Base-by-base conservation (phyloP, 805 yeast species). In the Kodamaea jinghongensis region DNA sequence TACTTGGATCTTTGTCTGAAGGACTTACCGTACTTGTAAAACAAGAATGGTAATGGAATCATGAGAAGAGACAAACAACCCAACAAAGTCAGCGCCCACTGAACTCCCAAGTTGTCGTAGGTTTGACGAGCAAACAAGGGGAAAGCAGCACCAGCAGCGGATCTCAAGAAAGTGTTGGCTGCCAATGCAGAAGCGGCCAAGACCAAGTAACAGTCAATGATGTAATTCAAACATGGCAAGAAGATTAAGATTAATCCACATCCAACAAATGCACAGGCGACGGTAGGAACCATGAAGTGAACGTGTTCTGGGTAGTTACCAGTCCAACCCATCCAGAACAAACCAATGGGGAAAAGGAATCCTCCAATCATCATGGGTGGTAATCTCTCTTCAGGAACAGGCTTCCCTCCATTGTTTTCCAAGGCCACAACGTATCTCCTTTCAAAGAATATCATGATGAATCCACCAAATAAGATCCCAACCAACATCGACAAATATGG, bases 281-380 rank as follows among this genome's bases (percentile, higher is more conserved):
- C 62, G 2, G 84, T 75, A 29, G 95, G 93, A n/a, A 77, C 55
- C 27, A 51, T 50, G 51, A 51, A 49, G 41, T 83, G 96, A 27
- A 86, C 77, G 12, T 62, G 62, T 25, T 81, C 62, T 34, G 76
- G 81, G 60, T 81, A 89, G 47, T 78, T 75, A 55, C 96, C 96
- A 6, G 91, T 69, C 96, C 96, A 89, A 41, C 86, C 78, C 59
- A 89, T 71, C 96, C 96, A 85, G 52, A 88, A 71, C 45, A 88
- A 66, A 39, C 96, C 96, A 39, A 78, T 68, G 20, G 93, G 83
- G 67, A 88, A 86, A 4, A 74, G 55, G 38, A 86, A 47, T 16
- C 82, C 79, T 22, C 95, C 90, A 30, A 73, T 61, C 62, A 86
- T 75, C 83, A 88, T 78, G 26, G 90, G 80, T n/a, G 81, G 78